Evolutionary conservation across 2,329 filamentous ascomycete genomes (phyloP).

Genomic region (Monilinia vaccinii-corymbosi): DNA sequence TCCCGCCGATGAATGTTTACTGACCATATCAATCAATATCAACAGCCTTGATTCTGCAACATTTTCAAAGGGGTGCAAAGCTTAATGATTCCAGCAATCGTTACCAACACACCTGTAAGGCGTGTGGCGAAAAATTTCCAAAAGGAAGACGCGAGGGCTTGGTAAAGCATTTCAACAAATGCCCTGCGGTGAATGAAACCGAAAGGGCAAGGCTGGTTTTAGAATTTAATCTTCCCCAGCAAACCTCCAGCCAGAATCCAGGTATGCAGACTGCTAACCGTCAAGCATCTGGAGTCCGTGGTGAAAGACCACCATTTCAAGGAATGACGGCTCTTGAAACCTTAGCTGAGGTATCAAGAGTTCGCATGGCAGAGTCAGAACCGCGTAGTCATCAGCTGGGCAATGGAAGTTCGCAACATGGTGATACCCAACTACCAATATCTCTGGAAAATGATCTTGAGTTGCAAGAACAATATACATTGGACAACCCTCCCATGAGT

Average conservation of each 20-base stretch:
- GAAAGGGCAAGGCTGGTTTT: constrained; percentile 69
- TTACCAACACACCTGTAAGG: constrained; percentile 84
- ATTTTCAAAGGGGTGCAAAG: constrained; percentile 80
- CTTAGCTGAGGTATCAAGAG: constrained; percentile 74
- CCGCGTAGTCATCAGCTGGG: constrained; percentile 38
- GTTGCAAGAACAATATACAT: constrained; percentile 48
- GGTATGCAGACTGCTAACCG: constrained; percentile 10
- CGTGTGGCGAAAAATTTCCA: constrained; percentile 80
- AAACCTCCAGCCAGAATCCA: constrained; percentile 30
- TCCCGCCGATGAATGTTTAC: constrained; percentile 6
- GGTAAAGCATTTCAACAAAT: constrained; percentile 75
- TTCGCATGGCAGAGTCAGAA: constrained; percentile 59
- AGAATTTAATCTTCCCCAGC: constrained; percentile 48
- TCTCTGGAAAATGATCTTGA: constrained; percentile 34
- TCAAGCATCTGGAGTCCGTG: constrained; percentile 24
- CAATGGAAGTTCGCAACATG: constrained; percentile 34
- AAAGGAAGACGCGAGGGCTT: constrained; percentile 82
- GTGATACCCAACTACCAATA: constrained; percentile 16
- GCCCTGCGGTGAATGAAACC: constrained; percentile 64
- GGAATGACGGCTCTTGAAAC: constrained; percentile 72
- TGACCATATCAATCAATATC: constrained; percentile 9
- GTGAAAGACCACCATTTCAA: constrained; percentile 30
- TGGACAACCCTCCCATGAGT: constrained; percentile 45
- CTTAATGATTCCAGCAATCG: constrained; percentile 83
- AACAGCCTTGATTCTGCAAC: constrained; percentile 62